A percentile compares a stretch with the other conserved stretches of the same genome.
Evolutionary conservation across 495 filamentous ascomycete species (phyloP).

Genomic region (Penicillium maclennaniae): DNA sequence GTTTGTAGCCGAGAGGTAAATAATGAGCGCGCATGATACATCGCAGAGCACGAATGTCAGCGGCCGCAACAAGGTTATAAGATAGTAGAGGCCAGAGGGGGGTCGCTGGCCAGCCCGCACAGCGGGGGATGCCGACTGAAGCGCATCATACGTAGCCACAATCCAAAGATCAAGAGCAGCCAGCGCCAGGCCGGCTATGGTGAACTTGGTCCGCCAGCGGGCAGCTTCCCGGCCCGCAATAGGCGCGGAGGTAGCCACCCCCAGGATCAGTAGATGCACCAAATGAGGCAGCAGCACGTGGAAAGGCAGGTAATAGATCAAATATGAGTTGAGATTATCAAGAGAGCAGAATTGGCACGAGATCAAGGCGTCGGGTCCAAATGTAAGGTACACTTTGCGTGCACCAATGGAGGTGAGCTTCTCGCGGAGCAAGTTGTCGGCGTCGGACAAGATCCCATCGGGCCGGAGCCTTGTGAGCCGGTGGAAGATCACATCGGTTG

Average conservation of each 20-base stretch:
- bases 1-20: conserved; percentile 76
- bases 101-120: conserved; percentile 35
- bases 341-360: conserved; percentile 79
- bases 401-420: conserved; percentile 68
- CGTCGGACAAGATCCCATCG: conserved; percentile 46
- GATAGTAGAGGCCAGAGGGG: conserved; percentile 60
- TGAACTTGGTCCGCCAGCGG: conserved; percentile 67
- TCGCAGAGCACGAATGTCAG: conserved; percentile 60
- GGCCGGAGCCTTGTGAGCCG: conserved; percentile 66
- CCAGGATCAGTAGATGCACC: conserved; percentile 64
- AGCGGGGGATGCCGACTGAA: conserved; percentile 39
- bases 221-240: conserved; percentile 54
- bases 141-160: conserved; percentile 58
- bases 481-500: conserved; percentile 78
- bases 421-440: conserved; percentile 59
- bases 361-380: conserved; percentile 66
- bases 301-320: conserved; percentile 75
- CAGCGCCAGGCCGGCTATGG: conserved; percentile 57
- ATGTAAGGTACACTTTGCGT: conserved; percentile 76
- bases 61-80: conserved; percentile 54
- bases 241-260: conserved; percentile 55
- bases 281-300: conserved; percentile 72
- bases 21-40: conserved; percentile 49
- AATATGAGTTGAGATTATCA: conserved; percentile 66
- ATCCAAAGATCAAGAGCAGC: conserved; percentile 62